Evolutionary conservation across 805 yeast species (phyloP), one percentile per base, ranked within the genome.

Genomic region (Diddensiella transvaalensis): DNA sequence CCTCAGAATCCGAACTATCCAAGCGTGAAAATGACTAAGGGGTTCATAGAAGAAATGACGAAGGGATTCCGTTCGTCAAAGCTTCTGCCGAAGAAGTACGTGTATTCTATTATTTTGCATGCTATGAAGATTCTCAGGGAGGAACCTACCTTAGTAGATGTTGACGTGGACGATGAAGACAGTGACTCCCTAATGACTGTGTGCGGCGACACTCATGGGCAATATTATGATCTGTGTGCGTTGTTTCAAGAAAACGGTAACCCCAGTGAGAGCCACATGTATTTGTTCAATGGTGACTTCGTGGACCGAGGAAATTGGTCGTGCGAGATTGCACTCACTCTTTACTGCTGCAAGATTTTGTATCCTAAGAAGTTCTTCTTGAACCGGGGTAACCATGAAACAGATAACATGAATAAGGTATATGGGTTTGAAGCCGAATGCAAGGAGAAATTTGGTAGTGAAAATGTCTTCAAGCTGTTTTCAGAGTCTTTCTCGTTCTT

Each of bases 261-360:
- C 57, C 95, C 91, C 0, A 62, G 73, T 3, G 71, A 74, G 2
- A 66, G 70, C 2, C 97, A 90, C 63, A 75, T 81, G 3, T 93
- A 87, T 63, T 68, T 93, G 42, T 91, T 93, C 72, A 93, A 93
- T 61, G 99, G 99, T 39, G 99, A 93, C 68, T 91, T 93, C 68
- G 99, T 93, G 3, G 99, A 93, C 65, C 77, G 99, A 61, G 99
- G 99, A 3, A 86, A 96, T 15, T 91, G 99, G 98, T 88, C 97
- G 3, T 87, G 96, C 62, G 99, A 93, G 64, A 96, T 93, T 41
- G 96, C 96, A 1, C 69, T 93, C 41, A 72, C 85, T 24, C 74
- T 87, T 38, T 89, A 86, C 64, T 75, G 83, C 10, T 76, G 87
- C 66, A 93, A 93, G 68, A 72, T 89, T 30, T 66, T 84, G 29